A percentile compares a stretch with the other conserved stretches of the same genome.
These are phyloP conservation scores for Dillenia suffruticosa DNA, from an alignment of 164 flowering plant genomes.

Conservation along the genomic window DNA sequence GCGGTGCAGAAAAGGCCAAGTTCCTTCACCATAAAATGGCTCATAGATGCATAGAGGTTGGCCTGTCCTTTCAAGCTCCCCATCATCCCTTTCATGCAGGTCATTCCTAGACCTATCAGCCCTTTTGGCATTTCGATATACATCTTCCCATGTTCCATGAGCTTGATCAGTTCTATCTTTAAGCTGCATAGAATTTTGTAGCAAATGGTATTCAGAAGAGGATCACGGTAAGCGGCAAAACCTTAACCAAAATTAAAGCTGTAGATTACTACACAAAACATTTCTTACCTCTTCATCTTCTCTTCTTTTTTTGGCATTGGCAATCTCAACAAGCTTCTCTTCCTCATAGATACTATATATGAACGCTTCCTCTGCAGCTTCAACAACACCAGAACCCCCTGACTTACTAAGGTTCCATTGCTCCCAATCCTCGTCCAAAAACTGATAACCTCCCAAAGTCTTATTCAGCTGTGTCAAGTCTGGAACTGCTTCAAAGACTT, in stretches of 20 bases:
- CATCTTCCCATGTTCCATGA: slow-evolving; percentile 94
- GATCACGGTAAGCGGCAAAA: neutral
- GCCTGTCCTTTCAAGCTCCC: slow-evolving; percentile 95
- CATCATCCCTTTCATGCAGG: slow-evolving; percentile 95
- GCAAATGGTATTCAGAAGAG: slow-evolving; percentile 5
- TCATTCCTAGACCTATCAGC: slow-evolving; percentile 71
- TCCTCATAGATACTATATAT: slow-evolving; percentile 73
- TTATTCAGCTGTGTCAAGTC: slow-evolving; percentile 26
- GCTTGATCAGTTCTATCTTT: slow-evolving; percentile 83
- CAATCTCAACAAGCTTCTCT: slow-evolving; percentile 40
- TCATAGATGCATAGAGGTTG: slow-evolving; percentile 93
- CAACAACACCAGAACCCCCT: slow-evolving; percentile 14
- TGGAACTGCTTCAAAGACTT: slow-evolving; percentile 41
- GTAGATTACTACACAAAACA: slow-evolving; percentile 1
- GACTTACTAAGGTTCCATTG: slow-evolving; percentile 29
- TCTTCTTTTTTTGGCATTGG: slow-evolving; percentile 54
- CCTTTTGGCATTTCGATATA: slow-evolving; percentile 82
- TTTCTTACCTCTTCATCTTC: slow-evolving; percentile 90
- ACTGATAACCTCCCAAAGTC: slow-evolving; percentile 27
- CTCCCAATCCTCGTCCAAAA: slow-evolving; percentile 54
- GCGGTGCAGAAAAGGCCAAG: slow-evolving; percentile 86
- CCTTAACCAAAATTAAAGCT: neutral
- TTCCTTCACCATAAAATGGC: slow-evolving; percentile 86
- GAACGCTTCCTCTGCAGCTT: slow-evolving; percentile 42
- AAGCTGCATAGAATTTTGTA: slow-evolving; percentile 49